Percentiles rank a stretch among this genome's conserved stretches.
Evolutionary conservation across 768 basidiomycete genomes (phyloP).

Genomic region (Suillus lakei): DNA sequence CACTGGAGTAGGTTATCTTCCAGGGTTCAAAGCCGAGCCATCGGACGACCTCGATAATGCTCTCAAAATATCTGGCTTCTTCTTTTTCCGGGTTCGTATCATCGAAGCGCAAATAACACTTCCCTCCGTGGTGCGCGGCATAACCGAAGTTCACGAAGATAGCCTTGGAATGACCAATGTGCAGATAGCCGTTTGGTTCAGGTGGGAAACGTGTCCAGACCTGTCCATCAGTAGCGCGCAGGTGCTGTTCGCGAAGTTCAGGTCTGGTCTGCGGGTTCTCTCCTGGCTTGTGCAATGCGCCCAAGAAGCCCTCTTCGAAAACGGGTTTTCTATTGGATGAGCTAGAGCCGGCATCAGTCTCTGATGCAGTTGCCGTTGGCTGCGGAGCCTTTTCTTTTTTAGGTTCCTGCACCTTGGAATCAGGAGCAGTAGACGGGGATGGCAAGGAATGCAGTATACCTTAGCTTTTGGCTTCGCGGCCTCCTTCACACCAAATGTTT

Average conservation of each 20-base stretch:
- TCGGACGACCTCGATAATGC: slow-evolving; percentile 91
- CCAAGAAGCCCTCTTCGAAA: slow-evolving; percentile 95
- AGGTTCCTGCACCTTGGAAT: slow-evolving; percentile 41
- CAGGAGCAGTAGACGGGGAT: background rate
- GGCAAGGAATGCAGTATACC: slow-evolving; percentile 40
- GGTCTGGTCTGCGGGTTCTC: slow-evolving; percentile 88
- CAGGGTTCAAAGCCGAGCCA: slow-evolving; percentile 99
- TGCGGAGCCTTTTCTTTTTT: slow-evolving; percentile 47
- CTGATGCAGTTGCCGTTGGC: slow-evolving; percentile 36
- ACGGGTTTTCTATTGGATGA: slow-evolving; percentile 58
- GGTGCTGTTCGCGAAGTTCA: slow-evolving; percentile 78
- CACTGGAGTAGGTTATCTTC: slow-evolving; percentile 99
- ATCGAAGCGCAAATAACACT: slow-evolving; percentile 93
- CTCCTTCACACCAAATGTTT: slow-evolving; percentile 76
- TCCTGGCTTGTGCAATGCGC: slow-evolving; percentile 89
- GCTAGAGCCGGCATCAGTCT: slow-evolving; percentile 41
- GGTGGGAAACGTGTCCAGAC: slow-evolving; percentile 98
- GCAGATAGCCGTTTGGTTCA: slow-evolving; percentile 96
- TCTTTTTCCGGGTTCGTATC: slow-evolving; percentile 99
- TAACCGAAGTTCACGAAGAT: slow-evolving; percentile 99
- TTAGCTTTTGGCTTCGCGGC: slow-evolving; percentile 67
- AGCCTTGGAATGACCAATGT: slow-evolving; percentile 97
- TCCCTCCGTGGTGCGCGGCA: slow-evolving; percentile 90
- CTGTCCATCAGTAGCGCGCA: slow-evolving; percentile 76
- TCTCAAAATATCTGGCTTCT: slow-evolving; percentile 95